A percentile compares a stretch with the other conserved stretches of the same genome.
Evolutionary conservation across 345 rosid genomes (phyloP).

Genomic region (Conringia planisiliqua): DNA sequence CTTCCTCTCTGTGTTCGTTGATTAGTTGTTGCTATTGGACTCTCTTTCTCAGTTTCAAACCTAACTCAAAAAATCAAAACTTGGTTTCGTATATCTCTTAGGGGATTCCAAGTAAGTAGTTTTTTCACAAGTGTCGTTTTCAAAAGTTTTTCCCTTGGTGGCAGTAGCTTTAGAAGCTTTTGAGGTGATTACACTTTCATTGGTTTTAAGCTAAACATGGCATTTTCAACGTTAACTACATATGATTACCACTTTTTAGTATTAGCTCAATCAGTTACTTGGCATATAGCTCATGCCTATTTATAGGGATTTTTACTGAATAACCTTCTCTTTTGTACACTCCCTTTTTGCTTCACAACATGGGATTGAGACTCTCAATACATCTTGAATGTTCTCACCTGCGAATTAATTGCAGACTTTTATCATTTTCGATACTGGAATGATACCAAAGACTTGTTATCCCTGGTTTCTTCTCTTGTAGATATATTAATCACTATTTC

Average conservation of each 20-base stretch:
- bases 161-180: neutral
- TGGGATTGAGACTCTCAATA: neutral
- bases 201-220: neutral
- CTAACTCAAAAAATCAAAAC: neutral
- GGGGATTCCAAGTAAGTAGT: neutral
- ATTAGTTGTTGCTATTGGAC: neutral
- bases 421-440: neutral
- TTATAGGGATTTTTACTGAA: neutral
- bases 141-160: neutral
- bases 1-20: neutral
- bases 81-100: neutral
- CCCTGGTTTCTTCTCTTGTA: neutral
- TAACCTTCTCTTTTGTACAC: neutral
- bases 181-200: neutral
- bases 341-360: neutral
- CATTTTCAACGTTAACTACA: neutral
- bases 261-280: slow-evolving; percentile 4
- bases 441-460: neutral
- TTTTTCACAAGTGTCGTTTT: neutral
- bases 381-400: neutral
- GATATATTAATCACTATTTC: neutral
- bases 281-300: slow-evolving; percentile 2
- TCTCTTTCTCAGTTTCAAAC: neutral
- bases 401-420: neutral
- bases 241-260: neutral